phyloP scores from a whole-genome alignment of 2,329 filamentous ascomycete genomes.

The Botrytis deweyae region DNA sequence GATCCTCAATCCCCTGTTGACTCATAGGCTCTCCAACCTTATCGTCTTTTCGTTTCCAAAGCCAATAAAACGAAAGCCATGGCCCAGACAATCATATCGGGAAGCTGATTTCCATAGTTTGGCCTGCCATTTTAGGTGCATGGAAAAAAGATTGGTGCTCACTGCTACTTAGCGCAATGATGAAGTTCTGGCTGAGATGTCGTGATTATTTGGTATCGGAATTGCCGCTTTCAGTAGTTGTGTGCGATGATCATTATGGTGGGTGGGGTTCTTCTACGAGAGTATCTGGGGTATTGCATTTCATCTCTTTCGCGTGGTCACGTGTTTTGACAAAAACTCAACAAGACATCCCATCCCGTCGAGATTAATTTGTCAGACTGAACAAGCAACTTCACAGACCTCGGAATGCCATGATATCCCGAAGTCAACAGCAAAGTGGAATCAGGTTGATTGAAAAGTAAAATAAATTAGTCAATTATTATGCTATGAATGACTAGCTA shows the following conservation, averaged over 20 bases:
- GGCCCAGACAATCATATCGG: neutral
- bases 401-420: no score
- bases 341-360: neutral
- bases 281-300: neutral
- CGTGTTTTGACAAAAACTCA: neutral
- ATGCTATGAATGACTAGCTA: constrained; percentile 13
- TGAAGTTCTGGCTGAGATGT: constrained; percentile 21
- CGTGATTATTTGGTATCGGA: constrained; percentile 11
- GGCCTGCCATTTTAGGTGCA: neutral
- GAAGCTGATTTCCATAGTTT: neutral
- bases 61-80: neutral
- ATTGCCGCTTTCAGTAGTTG: constrained; percentile 3
- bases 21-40: neutral
- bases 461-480: constrained; percentile 3
- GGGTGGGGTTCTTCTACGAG: neutral
- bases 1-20: neutral
- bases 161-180: constrained; percentile 21
- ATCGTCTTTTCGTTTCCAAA: neutral
- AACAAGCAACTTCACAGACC: neutral
- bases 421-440: neutral
- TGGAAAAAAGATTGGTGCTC: constrained; percentile 4
- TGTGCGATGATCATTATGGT: neutral
- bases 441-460: neutral
- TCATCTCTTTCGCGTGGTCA: neutral
- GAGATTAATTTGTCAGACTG: neutral